These are phyloP conservation scores for Rhizopus delemar DNA, from an alignment of 371 early-diverging fungal species.

Conservation along the genomic window DNA sequence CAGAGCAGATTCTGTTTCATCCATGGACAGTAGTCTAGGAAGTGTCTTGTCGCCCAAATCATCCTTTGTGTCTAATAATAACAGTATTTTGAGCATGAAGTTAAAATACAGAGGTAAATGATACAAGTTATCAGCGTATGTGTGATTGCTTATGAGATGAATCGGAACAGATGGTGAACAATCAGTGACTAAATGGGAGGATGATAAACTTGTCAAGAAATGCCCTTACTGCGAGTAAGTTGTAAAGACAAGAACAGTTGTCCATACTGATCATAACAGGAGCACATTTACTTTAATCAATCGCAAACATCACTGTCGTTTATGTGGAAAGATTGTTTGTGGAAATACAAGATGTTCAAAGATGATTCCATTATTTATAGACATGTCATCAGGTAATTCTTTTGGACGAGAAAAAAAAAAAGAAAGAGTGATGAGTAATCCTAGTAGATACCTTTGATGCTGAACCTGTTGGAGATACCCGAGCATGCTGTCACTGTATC, in stretches of 20 bases:
- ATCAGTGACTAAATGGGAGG: constrained; percentile 67
- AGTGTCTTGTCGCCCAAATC: constrained; percentile 40
- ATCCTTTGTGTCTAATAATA: constrained; percentile 38
- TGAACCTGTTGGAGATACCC: constrained; percentile 61
- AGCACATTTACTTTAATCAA: constrained; percentile 50
- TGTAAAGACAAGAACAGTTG: too few species aligned
- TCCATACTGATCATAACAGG: constrained; percentile 14
- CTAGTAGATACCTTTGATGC: constrained; percentile 44
- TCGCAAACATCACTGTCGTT: constrained; percentile 79
- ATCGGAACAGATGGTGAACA: constrained; percentile 57
- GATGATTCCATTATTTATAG: constrained; percentile 55
- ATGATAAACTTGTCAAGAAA: constrained; percentile 50
- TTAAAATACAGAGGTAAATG: constrained; percentile 49
- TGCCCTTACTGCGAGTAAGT: constrained; percentile 64
- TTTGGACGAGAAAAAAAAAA: constrained; percentile 1
- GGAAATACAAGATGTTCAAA: constrained; percentile 61
- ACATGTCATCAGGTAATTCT: constrained; percentile 55
- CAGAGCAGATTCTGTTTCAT: constrained; percentile 39
- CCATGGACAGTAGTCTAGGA: constrained; percentile 37
- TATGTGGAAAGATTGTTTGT: constrained; percentile 78
- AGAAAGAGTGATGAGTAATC: neutral
- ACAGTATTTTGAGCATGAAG: constrained; percentile 49
- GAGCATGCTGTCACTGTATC: constrained; percentile 64
- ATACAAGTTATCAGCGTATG: neutral
- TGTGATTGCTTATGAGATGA: neutral